Evolutionary conservation across 768 basidiomycete species (phyloP), one percentile per base, ranked within the genome.

Genomic region (Naematelia aurantialba): DNA sequence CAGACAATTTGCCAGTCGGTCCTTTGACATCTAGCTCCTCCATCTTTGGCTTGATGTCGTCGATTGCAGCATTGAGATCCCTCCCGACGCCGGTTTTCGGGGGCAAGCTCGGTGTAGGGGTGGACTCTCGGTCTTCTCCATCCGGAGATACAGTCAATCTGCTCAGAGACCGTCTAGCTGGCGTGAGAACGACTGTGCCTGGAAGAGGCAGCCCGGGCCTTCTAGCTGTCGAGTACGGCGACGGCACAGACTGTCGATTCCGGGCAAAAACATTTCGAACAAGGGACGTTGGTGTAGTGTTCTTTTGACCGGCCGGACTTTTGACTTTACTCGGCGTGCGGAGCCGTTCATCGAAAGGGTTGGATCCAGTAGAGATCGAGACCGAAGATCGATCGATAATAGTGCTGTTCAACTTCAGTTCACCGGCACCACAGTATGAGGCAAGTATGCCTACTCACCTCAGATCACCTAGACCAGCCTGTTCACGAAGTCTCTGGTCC

Each of bases 381-480:
- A 73, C 55, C 3, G 71, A 73, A 1, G 71, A 73, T 26, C 66
- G 55, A 55, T 73, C 69, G 30, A 73, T 48, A 24, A 73, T 73
- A n/a, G 65, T 68, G 26, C 70, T 70, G 45, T 47, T 25, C 24
- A 21, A 17, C 5, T 10, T 60, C 59, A 58, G 48, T 52, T 44
- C 3, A n/a, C n/a, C 30, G 3, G 12, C 21, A 17, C 4, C 21
- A 8, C 24, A 24, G 46, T 24, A 30, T 5, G 22, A n/a, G n/a
- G n/a, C n/a, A n/a, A n/a, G n/a, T n/a, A n/a, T 24, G 4, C 14
- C 14, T 2, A 56, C 70, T 51, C 52, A 69, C 70, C 61, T 66
- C 14, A 71, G 56, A 65, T 71, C 72, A 13, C 67, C 69, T 21
- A 69, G 52, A 26, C 69, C 72, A 26, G 72, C 72, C 26, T 65